Evolutionary conservation across 2,329 filamentous ascomycete genomes (phyloP), one percentile per base, ranked within the genome.

Genomic region (Byssothecium circinans): DNA sequence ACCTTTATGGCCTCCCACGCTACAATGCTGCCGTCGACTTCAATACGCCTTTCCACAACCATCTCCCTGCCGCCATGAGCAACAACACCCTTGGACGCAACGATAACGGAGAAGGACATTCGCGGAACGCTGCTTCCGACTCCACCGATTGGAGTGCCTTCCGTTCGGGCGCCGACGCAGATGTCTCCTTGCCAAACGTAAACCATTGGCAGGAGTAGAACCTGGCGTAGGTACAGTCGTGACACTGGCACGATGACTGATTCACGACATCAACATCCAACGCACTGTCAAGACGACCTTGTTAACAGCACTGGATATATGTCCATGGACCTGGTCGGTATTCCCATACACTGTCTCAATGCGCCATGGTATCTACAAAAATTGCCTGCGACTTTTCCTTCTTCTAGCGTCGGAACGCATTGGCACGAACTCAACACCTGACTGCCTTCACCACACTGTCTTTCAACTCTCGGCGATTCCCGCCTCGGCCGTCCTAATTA

Each of bases 121-220:
- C 8, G 15, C 42, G 35, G 18, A 15, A 43, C n/a, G 32, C n/a
- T n/a, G 25, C 33, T n/a, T 12, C 22, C n/a, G 12, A 38, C 12
- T 18, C 29, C 7, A 30, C 23, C 2, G 22, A 40, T 18, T 17
- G n/a, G 19, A 18, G 35, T 8, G 8, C 35, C 22, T 60, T 64
- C 33, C 57, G 56, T 23, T 22, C 23, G 11, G 59, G 58, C 8
- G 57, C 57, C 8, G 47, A 62, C 29, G 56, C 43, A 8, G 35
- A 60, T 56, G 57, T 51, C 15, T 57, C 53, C 4, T 53, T 64
- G 11, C 60, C 60, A 8, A 27, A 5, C 23, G n/a, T n/a, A n/a
- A 6, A 25, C 23, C 10, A 5, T 25, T 25, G 10, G 6, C 23
- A 25, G 23, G 23, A 25, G 5, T 5, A 25, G 6, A 25, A 10